Percentiles rank a stretch among this genome's conserved stretches.
Conservation (phyloP, 2,329 filamentous ascomycete species). For the Ceratocystiopsis sp. region DNA sequence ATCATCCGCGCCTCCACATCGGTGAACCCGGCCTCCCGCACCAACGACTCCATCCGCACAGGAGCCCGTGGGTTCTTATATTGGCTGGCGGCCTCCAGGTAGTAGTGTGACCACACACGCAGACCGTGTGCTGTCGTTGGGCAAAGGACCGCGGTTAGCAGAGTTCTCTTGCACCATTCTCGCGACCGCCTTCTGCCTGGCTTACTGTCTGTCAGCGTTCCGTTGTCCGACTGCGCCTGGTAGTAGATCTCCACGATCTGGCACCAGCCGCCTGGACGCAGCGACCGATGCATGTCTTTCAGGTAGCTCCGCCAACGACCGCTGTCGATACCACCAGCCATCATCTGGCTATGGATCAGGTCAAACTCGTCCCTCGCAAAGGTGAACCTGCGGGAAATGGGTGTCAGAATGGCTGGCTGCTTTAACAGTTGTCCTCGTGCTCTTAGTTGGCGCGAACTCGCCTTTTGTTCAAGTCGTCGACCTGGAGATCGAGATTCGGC, state of each 20-base stretch:
- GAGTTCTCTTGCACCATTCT: no score
- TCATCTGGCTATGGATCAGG: conserved; percentile 61
- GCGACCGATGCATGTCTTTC: conserved; percentile 53
- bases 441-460: conserved; percentile 15
- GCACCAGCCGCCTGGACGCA: conserved; percentile 66
- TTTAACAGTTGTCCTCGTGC: background rate
- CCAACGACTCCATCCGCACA: conserved; percentile 38
- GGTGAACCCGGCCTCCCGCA: conserved; percentile 46
- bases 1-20: conserved; percentile 51
- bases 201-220: conserved; percentile 47
- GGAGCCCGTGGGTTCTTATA: conserved; percentile 51
- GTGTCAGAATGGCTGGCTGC: background rate
- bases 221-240: conserved; percentile 74
- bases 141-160: no score
- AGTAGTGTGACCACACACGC: conserved; percentile 48
- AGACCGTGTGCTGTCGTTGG: conserved; percentile 39
- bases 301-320: conserved; percentile 62
- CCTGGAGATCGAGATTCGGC: conserved; percentile 51
- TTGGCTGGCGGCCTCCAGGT: conserved; percentile 43
- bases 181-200: no score
- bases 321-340: conserved; percentile 54
- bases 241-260: conserved; percentile 81
- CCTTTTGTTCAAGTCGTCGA: conserved; percentile 55
- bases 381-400: conserved; percentile 31
- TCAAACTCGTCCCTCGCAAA: conserved; percentile 61